phyloP scores from a whole-genome alignment of 495 filamentous ascomycete genomes.

The Antarctomyces pellizariae region DNA sequence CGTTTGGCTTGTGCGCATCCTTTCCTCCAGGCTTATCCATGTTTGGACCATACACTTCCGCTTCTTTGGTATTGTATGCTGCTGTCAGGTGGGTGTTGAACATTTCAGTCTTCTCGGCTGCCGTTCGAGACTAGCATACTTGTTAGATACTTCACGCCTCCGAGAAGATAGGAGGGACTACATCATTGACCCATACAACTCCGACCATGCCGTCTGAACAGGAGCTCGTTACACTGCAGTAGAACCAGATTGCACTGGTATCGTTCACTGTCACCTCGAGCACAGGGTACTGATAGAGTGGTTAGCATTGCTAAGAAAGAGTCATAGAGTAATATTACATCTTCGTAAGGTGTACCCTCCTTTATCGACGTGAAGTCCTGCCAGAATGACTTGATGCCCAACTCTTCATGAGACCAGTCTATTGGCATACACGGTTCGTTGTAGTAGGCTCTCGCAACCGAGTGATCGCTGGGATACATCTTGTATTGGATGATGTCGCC shows the following conservation, averaged over 20 bases:
- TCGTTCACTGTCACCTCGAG: constrained; percentile 29
- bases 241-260: constrained; percentile 35
- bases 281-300: constrained; percentile 16
- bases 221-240: constrained; percentile 26
- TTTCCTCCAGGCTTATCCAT: constrained; percentile 6
- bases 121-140: not conserved
- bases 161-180: not conserved
- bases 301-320: not conserved
- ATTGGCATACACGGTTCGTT: constrained; percentile 31
- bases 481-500: too few relatives aligned
- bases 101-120: constrained; percentile 8
- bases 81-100: constrained; percentile 3
- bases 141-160: too few relatives aligned
- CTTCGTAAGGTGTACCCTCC: constrained; percentile 9
- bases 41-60: constrained; percentile 4
- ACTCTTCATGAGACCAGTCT: constrained; percentile 15
- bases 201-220: constrained; percentile 23
- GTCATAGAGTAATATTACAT: not conserved
- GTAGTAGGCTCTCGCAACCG: constrained; percentile 31
- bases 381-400: constrained; percentile 28
- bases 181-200: constrained; percentile 9
- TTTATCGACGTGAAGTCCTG: constrained; percentile 17
- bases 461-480: constrained; percentile 36
- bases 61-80: constrained; percentile 5
- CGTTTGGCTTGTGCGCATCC: not conserved